phyloP scores from a whole-genome alignment of 495 filamentous ascomycete genomes.

The Podospora australis region DNA sequence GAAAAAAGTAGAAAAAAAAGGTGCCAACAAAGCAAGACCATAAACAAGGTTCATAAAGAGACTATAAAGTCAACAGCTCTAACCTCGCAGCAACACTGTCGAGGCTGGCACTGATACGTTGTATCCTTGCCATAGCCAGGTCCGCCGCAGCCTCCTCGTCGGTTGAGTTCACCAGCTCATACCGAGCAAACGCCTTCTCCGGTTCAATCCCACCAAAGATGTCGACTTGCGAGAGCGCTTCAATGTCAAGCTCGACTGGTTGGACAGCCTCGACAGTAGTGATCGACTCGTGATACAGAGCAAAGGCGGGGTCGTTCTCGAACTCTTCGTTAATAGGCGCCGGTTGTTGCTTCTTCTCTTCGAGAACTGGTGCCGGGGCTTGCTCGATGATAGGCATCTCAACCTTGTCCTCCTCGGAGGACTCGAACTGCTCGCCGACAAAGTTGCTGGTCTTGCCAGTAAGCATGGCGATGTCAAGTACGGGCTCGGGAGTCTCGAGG shows the following conservation, averaged over 20 bases:
- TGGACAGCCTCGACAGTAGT: slow-evolving; percentile 10
- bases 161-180: slow-evolving; percentile 50
- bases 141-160: slow-evolving; percentile 37
- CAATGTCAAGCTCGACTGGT: slow-evolving; percentile 27
- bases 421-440: slow-evolving; percentile 28
- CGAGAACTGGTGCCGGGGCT: slow-evolving; percentile 21
- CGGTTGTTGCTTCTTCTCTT: slow-evolving; percentile 24
- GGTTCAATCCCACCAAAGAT: slow-evolving; percentile 50
- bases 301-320: slow-evolving; percentile 46
- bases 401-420: slow-evolving; percentile 45
- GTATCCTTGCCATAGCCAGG: slow-evolving; percentile 34
- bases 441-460: slow-evolving; percentile 59
- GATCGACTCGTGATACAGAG: slow-evolving; percentile 52
- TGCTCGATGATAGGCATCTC: slow-evolving; percentile 40
- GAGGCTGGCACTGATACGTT: slow-evolving; percentile 35
- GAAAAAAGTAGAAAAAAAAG: background rate
- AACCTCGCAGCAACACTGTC: slow-evolving; percentile 35
- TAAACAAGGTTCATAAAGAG: slow-evolving; percentile 27
- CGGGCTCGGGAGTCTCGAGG: slow-evolving; percentile 64
- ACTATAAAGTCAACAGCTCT: slow-evolving; percentile 31
- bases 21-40: slow-evolving; percentile 14
- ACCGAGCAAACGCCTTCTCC: slow-evolving; percentile 52
- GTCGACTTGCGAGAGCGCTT: slow-evolving; percentile 26
- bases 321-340: slow-evolving; percentile 25
- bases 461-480: slow-evolving; percentile 53